Evolutionary conservation across 371 early-diverging fungal genomes (phyloP).

Genomic region (Circinella umbellata): DNA sequence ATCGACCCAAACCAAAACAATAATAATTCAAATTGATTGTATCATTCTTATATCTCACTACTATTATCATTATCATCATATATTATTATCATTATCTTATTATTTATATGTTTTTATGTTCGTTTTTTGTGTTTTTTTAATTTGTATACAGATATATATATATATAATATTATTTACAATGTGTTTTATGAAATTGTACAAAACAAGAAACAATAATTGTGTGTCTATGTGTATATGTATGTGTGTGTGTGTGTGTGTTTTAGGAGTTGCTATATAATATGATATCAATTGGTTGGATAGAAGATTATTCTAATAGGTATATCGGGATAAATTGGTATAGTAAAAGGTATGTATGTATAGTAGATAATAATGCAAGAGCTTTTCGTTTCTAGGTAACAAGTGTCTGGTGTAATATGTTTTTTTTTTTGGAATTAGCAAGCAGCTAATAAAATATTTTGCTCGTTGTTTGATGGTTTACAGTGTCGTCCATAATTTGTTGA

Average conservation of each 20-base stretch:
- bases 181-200: neutral
- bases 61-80: no score
- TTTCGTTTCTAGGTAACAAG: no score
- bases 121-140: neutral
- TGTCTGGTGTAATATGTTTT: no score
- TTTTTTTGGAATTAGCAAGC: neutral
- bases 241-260: conserved; percentile 1
- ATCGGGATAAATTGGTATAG: no score
- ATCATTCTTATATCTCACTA: no score
- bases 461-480: neutral
- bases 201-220: neutral
- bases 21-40: no score
- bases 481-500: conserved; percentile 26
- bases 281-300: neutral
- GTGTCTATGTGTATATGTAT: neutral
- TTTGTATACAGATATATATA: neutral
- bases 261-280: neutral
- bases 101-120: no score
- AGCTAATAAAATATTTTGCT: conserved; percentile 4
- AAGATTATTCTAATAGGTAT: neutral
- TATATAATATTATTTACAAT: conserved; percentile 5
- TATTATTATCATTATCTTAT: no score
- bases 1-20: no score
- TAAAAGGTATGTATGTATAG: no score
- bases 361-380: no score